Conservation (phyloP, 169 alveolate species). For the Cryptosporidium andersoni region DNA sequence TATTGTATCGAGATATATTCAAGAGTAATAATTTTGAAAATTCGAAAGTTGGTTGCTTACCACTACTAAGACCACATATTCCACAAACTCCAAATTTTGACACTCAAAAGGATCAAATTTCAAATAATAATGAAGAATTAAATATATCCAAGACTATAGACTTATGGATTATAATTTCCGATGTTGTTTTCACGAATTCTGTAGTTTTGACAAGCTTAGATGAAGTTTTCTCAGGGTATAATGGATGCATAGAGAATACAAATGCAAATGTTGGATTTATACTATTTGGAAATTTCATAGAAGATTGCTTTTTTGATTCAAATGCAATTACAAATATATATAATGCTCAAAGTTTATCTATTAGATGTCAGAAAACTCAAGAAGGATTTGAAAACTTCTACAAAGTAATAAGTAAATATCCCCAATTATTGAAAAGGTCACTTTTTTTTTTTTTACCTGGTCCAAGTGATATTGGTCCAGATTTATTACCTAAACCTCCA, state of each 20-base stretch:
- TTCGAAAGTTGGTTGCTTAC: background rate
- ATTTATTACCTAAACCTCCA: slow-evolving; percentile 51
- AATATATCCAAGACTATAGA: slow-evolving; percentile 6
- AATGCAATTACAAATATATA: background rate
- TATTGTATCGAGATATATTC: background rate
- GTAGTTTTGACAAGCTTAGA: slow-evolving; percentile 4
- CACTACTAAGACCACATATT: background rate
- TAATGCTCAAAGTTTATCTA: background rate
- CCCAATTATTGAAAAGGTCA: slow-evolving; percentile 5
- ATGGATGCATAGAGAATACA: background rate
- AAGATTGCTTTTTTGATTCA: background rate
- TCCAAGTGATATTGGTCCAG: slow-evolving; percentile 65
- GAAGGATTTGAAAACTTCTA: slow-evolving; percentile 10
- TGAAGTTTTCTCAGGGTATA: slow-evolving; percentile 59
- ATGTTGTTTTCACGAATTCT: slow-evolving; percentile 10
- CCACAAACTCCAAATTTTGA: background rate
- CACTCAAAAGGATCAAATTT: too few relatives aligned
- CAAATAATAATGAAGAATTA: too few relatives aligned
- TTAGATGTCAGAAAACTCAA: slow-evolving; percentile 11
- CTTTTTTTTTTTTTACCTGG: slow-evolving; percentile 41
- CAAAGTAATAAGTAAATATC: slow-evolving; percentile 10
- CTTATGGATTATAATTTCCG: slow-evolving; percentile 56
- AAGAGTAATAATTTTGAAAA: background rate
- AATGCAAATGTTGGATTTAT: slow-evolving; percentile 22
- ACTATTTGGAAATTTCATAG: slow-evolving; percentile 30